These are phyloP conservation scores for Centella asiatica DNA, from an alignment of 129 eudicot genomes.

Conservation along the genomic window DNA sequence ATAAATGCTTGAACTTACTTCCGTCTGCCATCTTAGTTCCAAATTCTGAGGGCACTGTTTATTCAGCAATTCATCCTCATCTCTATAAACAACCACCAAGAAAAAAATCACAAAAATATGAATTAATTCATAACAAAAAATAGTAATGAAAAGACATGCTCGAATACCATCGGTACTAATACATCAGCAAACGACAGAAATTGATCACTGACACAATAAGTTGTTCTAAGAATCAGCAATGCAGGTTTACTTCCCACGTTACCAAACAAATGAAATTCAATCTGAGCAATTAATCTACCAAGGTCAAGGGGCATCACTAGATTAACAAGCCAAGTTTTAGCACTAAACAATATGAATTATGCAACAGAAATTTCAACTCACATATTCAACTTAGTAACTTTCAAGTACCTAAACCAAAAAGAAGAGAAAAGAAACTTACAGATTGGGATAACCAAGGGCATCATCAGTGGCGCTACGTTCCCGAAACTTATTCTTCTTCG, in stretches of 20 bases:
- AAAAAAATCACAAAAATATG: neutral
- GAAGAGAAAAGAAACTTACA: constrained; percentile 52
- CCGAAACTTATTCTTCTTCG: constrained; percentile 71
- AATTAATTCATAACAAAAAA: neutral
- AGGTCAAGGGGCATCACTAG: neutral
- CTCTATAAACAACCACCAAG: constrained; percentile 31
- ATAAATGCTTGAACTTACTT: constrained; percentile 98
- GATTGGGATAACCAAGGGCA: constrained; percentile 68
- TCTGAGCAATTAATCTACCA: neutral
- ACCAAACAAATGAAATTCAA: neutral
- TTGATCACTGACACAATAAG: neutral
- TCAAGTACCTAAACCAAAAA: too few relatives aligned
- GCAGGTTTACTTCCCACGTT: neutral
- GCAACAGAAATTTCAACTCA: neutral
- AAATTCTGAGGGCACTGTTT: constrained; percentile 93
- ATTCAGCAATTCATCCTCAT: constrained; percentile 79
- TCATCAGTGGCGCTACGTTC: constrained; percentile 91
- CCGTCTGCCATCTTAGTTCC: constrained; percentile 98
- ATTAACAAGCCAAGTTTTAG: neutral
- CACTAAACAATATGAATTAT: constrained; percentile 1
- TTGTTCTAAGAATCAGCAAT: neutral
- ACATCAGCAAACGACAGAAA: neutral
- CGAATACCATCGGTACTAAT: neutral
- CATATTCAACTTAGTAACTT: too few relatives aligned
- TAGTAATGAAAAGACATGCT: neutral